Evolutionary conservation across 768 basidiomycete genomes (phyloP).

Genomic region (Tylopilus sp.): DNA sequence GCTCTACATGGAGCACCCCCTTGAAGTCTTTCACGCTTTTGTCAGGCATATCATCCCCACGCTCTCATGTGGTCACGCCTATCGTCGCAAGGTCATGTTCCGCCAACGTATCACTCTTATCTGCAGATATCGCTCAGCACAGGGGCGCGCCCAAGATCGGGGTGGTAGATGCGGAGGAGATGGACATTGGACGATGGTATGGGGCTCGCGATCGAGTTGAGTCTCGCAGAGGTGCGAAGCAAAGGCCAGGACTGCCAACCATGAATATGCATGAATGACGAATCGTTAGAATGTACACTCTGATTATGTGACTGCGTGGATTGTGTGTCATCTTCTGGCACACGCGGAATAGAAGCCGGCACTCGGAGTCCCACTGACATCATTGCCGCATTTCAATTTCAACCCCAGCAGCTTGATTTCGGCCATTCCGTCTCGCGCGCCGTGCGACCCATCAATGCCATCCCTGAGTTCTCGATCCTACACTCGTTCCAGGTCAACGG

Average conservation of each 20-base stretch:
- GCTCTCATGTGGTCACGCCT: slow-evolving; percentile 9
- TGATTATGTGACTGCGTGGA: not conserved
- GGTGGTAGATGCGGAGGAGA: slow-evolving; percentile 30
- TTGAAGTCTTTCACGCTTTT: slow-evolving; percentile 22
- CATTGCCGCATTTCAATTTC: too few species aligned
- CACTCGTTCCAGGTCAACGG: too few species aligned
- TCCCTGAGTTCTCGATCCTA: too few species aligned
- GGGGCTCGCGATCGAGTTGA: slow-evolving; percentile 62
- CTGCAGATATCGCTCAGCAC: slow-evolving; percentile 11
- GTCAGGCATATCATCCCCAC: slow-evolving; percentile 17
- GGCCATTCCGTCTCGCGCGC: too few species aligned
- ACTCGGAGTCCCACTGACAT: too few species aligned
- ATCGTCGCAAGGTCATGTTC: slow-evolving; percentile 4
- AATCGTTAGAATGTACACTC: not conserved
- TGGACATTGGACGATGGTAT: slow-evolving; percentile 71
- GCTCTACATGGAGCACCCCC: slow-evolving; percentile 41
- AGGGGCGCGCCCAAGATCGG: not conserved
- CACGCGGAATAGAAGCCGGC: slow-evolving; percentile 2
- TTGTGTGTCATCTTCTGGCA: not conserved
- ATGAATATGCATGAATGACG: too few species aligned
- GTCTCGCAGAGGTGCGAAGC: slow-evolving; percentile 51
- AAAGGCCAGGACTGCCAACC: not conserved
- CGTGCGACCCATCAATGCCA: too few species aligned
- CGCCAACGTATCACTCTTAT: slow-evolving; percentile 12
- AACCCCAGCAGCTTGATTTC: too few species aligned